Conservation (phyloP, 179 eudicot species). For the Silene noctiflora region DNA sequence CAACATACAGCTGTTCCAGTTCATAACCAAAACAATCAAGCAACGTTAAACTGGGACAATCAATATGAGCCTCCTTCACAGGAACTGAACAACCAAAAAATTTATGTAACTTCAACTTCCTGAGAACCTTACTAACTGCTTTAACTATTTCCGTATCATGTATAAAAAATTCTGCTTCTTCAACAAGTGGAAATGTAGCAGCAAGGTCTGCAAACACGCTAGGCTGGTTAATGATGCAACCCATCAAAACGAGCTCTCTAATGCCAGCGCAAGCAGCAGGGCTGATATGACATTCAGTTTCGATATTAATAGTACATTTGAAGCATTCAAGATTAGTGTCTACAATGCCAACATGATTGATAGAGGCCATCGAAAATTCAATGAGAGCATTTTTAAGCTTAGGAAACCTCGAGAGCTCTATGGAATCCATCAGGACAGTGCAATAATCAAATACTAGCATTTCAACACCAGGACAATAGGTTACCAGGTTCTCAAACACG, state of each 20-base stretch:
- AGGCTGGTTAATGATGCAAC: background rate
- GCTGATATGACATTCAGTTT: background rate
- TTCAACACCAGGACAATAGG: constrained; percentile 6
- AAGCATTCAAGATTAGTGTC: constrained; percentile 18
- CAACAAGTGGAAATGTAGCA: no score
- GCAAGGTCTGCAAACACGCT: background rate
- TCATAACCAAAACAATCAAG: background rate
- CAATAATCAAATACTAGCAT: background rate
- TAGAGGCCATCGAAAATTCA: background rate
- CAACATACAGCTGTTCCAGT: background rate
- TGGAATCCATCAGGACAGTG: background rate
- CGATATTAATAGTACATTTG: background rate
- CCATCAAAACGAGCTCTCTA: background rate
- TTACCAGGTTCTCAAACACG: background rate
- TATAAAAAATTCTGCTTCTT: background rate
- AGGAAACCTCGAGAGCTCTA: constrained; percentile 5
- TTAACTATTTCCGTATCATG: background rate
- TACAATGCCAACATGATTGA: background rate
- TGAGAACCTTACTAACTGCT: background rate
- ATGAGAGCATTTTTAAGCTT: background rate
- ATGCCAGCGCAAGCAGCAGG: constrained; percentile 2
- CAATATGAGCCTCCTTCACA: no score
- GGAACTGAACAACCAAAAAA: background rate
- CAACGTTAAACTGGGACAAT: background rate
- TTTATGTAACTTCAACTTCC: background rate